Conservation (phyloP, 2,329 filamentous ascomycete species). For the Colletotrichum karsti region DNA sequence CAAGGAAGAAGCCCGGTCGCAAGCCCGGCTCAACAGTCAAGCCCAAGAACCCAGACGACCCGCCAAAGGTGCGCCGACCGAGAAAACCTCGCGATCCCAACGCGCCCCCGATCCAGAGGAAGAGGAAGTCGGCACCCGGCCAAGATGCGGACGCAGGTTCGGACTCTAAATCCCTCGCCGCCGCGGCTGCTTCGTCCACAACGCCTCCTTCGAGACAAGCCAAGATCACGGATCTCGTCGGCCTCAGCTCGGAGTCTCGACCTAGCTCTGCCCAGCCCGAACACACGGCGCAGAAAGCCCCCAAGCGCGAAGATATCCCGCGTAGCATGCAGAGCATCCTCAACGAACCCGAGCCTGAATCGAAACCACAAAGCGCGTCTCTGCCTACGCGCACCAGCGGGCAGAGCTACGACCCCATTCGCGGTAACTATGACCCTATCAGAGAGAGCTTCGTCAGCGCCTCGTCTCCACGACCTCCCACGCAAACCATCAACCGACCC, state of each 20-base stretch:
- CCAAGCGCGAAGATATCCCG: conserved; percentile 60
- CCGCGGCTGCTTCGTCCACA: conserved; percentile 36
- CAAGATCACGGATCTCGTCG: conserved; percentile 50
- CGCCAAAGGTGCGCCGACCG: conserved; percentile 59
- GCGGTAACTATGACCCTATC: conserved; percentile 75
- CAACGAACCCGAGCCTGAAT: conserved; percentile 55
- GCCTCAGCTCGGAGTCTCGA: conserved; percentile 33
- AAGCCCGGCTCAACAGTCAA: conserved; percentile 68
- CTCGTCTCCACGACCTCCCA: conserved; percentile 57
- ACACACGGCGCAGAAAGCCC: conserved; percentile 50
- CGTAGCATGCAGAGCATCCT: conserved; percentile 65
- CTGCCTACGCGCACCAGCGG: conserved; percentile 71
- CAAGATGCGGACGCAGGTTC: conserved; percentile 45
- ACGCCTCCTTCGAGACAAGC: conserved; percentile 40
- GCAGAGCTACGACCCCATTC: conserved; percentile 89
- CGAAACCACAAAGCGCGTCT: conserved; percentile 52
- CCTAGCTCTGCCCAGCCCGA: conserved; percentile 39
- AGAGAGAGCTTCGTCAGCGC: conserved; percentile 52
- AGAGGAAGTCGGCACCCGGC: conserved; percentile 58
- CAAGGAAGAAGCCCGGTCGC: conserved; percentile 71
- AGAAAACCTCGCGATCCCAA: conserved; percentile 69
- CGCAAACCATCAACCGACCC: conserved; percentile 67
- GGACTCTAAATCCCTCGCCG: conserved; percentile 43
- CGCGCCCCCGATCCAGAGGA: conserved; percentile 61
- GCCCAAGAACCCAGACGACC: conserved; percentile 50